phyloP scores from a whole-genome alignment of 768 basidiomycete genomes.

The Hemileccinum rubropunctum region DNA sequence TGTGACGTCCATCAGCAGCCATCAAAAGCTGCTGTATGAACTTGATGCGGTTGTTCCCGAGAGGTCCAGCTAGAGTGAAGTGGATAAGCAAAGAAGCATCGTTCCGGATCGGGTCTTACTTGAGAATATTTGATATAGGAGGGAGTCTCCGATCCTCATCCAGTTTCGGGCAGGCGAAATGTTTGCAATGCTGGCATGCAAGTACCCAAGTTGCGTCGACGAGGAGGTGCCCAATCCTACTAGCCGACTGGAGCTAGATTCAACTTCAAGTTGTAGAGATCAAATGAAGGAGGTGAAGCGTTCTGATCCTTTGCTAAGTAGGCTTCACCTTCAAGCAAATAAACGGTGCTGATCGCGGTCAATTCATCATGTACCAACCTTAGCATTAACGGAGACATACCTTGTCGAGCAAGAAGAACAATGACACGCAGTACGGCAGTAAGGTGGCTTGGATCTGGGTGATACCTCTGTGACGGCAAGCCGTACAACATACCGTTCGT shows the following conservation, averaged over 20 bases:
- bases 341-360: constrained; percentile 1
- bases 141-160: constrained; percentile 13
- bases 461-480: not conserved
- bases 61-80: constrained; percentile 1
- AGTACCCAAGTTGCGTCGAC: constrained; percentile 3
- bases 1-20: constrained; percentile 2
- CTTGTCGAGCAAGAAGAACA: constrained; percentile 7
- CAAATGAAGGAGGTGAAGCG: not conserved
- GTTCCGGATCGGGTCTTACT: not conserved
- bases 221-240: not conserved
- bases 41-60: constrained; percentile 2
- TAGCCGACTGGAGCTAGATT: not conserved
- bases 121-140: constrained; percentile 7
- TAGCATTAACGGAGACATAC: not conserved
- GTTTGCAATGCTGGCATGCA: constrained; percentile 10
- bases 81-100: not conserved
- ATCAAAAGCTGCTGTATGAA: constrained; percentile 11
- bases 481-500: not conserved
- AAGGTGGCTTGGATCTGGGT: constrained; percentile 8
- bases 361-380: not conserved
- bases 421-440: constrained; percentile 15
- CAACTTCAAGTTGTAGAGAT: not conserved
- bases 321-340: constrained; percentile 5
- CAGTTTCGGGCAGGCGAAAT: constrained; percentile 12
- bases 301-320: constrained; percentile 6